Evolutionary conservation across 352 stramenopile species (phyloP).

Genomic region (Phytophthora syringae): DNA sequence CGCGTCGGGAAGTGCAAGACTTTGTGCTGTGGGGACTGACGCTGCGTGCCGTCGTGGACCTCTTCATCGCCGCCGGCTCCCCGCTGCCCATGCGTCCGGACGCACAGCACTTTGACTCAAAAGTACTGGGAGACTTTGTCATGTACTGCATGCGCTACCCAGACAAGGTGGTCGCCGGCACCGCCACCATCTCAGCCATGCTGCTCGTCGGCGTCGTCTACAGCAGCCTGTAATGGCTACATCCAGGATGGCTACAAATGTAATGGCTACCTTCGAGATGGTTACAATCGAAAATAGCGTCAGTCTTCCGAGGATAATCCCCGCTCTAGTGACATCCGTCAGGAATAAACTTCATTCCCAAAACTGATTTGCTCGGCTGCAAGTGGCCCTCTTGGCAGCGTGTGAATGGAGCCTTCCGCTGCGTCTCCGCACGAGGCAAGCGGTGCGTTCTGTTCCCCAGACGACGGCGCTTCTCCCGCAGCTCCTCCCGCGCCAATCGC

Average conservation of each 20-base stretch:
- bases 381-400: constrained; percentile 4
- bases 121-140: constrained; percentile 51
- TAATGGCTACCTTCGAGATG: background rate
- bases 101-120: constrained; percentile 67
- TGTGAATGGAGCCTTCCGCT: constrained; percentile 24
- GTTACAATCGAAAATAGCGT: constrained; percentile 2
- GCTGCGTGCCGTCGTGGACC: constrained; percentile 65
- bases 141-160: constrained; percentile 62
- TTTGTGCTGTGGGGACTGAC: constrained; percentile 90
- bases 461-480: constrained; percentile 6
- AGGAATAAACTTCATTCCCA: constrained; percentile 12
- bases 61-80: constrained; percentile 48
- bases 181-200: constrained; percentile 49
- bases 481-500: constrained; percentile 10
- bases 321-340: constrained; percentile 11
- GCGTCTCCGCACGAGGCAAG: constrained; percentile 8
- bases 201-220: constrained; percentile 50
- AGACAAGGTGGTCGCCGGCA: constrained; percentile 54
- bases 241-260: constrained; percentile 13
- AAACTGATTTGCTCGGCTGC: constrained; percentile 30
- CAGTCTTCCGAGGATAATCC: constrained; percentile 5
- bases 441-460: constrained; percentile 19
- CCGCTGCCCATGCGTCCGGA: constrained; percentile 60
- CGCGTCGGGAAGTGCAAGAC: constrained; percentile 58
- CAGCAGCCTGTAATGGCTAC: constrained; percentile 39